Conservation (phyloP, 208 protist species). For the Acanthamoeba sp. region DNA sequence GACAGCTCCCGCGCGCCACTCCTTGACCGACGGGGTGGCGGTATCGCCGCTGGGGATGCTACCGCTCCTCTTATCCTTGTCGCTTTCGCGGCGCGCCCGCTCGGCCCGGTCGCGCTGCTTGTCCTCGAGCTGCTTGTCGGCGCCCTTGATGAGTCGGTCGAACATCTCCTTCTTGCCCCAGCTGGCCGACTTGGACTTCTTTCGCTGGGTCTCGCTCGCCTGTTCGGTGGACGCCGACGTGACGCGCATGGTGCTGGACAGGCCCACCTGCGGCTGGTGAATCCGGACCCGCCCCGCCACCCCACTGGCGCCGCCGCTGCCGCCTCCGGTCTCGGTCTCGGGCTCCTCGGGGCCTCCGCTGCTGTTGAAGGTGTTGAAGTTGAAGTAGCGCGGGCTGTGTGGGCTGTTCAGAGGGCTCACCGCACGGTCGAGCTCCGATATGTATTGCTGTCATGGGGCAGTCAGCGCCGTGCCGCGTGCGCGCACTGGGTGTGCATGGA, state of each 20-base stretch:
- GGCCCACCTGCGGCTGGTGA: background rate
- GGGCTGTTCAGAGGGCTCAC: background rate
- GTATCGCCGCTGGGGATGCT: background rate
- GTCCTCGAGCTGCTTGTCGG: background rate
- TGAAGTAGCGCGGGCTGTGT: background rate
- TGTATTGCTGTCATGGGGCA: background rate
- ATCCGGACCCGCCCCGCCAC: background rate
- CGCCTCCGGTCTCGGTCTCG: background rate
- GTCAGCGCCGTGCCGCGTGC: too few species aligned
- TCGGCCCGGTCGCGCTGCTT: background rate
- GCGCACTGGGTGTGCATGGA: too few species aligned
- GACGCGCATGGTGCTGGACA: background rate
- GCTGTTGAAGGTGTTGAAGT: background rate
- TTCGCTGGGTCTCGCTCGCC: background rate
- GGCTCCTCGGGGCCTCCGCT: background rate
- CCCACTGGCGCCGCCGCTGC: background rate
- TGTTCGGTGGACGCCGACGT: background rate
- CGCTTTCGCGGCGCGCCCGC: background rate
- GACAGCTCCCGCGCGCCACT: background rate
- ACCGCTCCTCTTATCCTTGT: background rate
- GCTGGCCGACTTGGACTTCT: conserved; percentile 49
- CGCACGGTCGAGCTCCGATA: background rate
- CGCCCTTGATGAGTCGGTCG: conserved; percentile 1
- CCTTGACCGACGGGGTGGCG: background rate
- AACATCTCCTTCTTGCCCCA: conserved; percentile 59